Evolutionary conservation across 768 basidiomycete species (phyloP).

Genomic region (Hypsizygus marmoreus): DNA sequence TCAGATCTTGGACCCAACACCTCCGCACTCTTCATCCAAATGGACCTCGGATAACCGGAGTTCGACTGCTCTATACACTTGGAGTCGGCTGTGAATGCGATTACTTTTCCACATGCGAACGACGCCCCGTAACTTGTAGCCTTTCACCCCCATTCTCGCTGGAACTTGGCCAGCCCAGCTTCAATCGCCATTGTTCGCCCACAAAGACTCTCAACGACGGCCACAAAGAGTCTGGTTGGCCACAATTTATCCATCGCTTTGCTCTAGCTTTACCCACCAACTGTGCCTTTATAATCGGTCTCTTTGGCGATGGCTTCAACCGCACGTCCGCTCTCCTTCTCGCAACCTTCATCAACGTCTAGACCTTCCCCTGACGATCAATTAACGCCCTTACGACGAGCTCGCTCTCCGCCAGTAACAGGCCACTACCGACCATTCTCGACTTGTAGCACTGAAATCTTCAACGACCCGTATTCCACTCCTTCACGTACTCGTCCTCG

Average conservation of each 20-base stretch:
- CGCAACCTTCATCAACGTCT: constrained; percentile 14
- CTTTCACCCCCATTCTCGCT: constrained; percentile 5
- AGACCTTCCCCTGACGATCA: constrained; percentile 16
- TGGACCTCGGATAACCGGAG: constrained; percentile 18
- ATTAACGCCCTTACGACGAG: constrained; percentile 12
- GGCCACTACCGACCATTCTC: constrained; percentile 46
- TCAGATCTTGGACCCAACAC: background rate
- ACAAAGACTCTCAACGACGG: constrained; percentile 5
- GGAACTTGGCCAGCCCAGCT: too few species aligned
- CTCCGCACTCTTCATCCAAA: constrained; percentile 7
- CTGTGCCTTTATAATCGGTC: constrained; percentile 16
- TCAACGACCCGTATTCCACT: too few species aligned
- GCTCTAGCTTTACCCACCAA: constrained; percentile 10
- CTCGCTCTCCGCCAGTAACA: constrained; percentile 16
- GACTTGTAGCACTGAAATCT: too few species aligned
- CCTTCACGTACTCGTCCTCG: constrained; percentile 22
- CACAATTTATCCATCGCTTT: constrained; percentile 4
- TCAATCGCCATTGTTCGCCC: constrained; percentile 6
- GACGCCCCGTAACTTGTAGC: constrained; percentile 1
- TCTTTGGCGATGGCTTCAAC: constrained; percentile 15
- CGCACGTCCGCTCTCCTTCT: constrained; percentile 13
- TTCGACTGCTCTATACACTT: constrained; percentile 3
- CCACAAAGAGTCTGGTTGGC: constrained; percentile 7
- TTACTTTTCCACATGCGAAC: constrained; percentile 7
- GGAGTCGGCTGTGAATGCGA: constrained; percentile 5